These are phyloP conservation scores for Zizania palustris DNA, from an alignment of 202 grass and related monocot genomes.

Conservation along the genomic window DNA sequence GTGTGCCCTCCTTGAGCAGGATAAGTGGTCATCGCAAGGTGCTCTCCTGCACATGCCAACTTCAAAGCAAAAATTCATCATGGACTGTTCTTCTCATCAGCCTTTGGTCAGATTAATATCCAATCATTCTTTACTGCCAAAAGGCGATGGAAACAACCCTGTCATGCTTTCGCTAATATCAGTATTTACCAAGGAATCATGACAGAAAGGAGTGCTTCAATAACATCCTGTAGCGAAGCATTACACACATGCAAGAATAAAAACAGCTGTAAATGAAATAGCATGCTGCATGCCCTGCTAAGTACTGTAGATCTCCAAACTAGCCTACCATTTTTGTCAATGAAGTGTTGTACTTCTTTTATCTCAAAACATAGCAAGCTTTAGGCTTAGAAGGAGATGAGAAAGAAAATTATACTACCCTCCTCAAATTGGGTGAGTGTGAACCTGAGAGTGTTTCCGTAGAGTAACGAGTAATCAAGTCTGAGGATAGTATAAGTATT, in stretches of 20 bases:
- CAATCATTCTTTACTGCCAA: slow-evolving; percentile 36
- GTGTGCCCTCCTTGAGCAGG: slow-evolving; percentile 51
- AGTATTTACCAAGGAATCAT: slow-evolving; percentile 36
- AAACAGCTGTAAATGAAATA: slow-evolving; percentile 46
- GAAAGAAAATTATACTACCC: no score
- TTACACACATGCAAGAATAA: slow-evolving; percentile 30
- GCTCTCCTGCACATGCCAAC: slow-evolving; percentile 35
- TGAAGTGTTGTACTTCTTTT: slow-evolving; percentile 38
- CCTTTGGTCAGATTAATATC: slow-evolving; percentile 30
- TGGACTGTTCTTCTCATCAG: neutral
- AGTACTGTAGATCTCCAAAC: slow-evolving; percentile 39
- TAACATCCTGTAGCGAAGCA: slow-evolving; percentile 36
- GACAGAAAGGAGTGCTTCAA: slow-evolving; percentile 32
- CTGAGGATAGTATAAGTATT: no score
- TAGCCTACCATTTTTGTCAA: slow-evolving; percentile 14
- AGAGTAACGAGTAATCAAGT: no score
- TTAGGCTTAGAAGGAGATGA: no score
- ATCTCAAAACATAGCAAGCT: no score
- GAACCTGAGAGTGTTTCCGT: no score
- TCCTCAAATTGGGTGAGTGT: no score
- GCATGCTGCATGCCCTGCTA: neutral
- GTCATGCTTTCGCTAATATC: slow-evolving; percentile 18
- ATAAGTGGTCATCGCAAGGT: slow-evolving; percentile 25
- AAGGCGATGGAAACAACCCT: slow-evolving; percentile 29
- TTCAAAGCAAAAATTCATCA: slow-evolving; percentile 10